Conservation (phyloP, 2,329 filamentous ascomycete genomes). For the Phaeosphaeriaceae sp. region DNA sequence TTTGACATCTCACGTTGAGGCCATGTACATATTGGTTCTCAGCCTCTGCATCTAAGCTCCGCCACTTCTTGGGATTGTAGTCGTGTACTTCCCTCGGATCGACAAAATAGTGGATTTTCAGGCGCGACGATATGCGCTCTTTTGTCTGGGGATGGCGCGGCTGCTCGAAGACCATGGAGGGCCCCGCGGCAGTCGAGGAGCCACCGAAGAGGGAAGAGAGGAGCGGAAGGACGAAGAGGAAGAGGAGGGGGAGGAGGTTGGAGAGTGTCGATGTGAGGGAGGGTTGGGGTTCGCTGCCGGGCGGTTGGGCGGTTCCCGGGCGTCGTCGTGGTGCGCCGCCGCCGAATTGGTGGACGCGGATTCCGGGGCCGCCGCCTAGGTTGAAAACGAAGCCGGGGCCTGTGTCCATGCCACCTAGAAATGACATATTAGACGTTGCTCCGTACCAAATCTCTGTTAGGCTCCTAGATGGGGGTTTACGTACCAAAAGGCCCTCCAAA, state of each 20-base stretch:
- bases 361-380: conserved; percentile 86
- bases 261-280: conserved; percentile 64
- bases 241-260: conserved; percentile 83
- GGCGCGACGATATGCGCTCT: conserved; percentile 72
- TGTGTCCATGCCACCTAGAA: conserved; percentile 68
- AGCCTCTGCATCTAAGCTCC: conserved; percentile 76
- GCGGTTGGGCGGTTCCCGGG: conserved; percentile 65
- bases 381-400: conserved; percentile 95
- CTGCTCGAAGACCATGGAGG: conserved; percentile 77
- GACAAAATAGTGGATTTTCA: conserved; percentile 84
- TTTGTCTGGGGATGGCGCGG: conserved; percentile 75
- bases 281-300: conserved; percentile 59
- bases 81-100: conserved; percentile 78
- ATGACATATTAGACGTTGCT: conserved; percentile 14
- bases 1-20: conserved; percentile 75
- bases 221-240: conserved; percentile 82
- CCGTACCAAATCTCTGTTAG: no score
- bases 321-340: conserved; percentile 78
- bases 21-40: conserved; percentile 75
- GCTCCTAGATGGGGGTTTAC: no score
- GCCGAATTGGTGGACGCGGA: conserved; percentile 95
- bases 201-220: conserved; percentile 77
- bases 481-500: conserved; percentile 71
- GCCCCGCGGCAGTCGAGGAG: conserved; percentile 60
- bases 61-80: conserved; percentile 72